phyloP scores from a whole-genome alignment of 257 asterid genomes.

The Solanum pimpinellifolium region DNA sequence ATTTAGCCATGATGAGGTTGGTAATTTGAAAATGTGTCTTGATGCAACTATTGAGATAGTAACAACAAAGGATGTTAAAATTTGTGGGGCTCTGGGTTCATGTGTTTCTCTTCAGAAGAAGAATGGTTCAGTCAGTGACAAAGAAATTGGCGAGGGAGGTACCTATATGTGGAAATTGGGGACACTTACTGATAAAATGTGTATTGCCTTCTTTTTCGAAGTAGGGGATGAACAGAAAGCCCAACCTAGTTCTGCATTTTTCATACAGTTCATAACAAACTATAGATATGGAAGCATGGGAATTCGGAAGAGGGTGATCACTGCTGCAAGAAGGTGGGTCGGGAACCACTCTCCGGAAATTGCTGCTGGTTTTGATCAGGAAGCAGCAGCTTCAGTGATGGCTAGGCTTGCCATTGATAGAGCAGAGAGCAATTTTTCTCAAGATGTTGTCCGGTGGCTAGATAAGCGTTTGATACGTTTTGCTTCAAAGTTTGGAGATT shows the following conservation, averaged over 20 bases:
- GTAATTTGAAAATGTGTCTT: conserved; percentile 60
- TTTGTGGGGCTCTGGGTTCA: conserved; percentile 90
- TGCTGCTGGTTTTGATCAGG: conserved; percentile 83
- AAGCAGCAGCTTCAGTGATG: conserved; percentile 90
- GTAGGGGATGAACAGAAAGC: conserved; percentile 49
- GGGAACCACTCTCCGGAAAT: conserved; percentile 64
- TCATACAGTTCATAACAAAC: conserved; percentile 70
- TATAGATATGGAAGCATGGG: conserved; percentile 66
- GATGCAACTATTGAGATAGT: conserved; percentile 83
- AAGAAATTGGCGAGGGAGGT: conserved; percentile 70
- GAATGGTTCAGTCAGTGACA: conserved; percentile 53
- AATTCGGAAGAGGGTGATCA: conserved; percentile 76
- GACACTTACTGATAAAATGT: conserved; percentile 56
- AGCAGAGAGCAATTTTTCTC: conserved; percentile 24
- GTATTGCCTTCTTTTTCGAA: conserved; percentile 82
- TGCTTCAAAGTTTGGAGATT: conserved; percentile 82
- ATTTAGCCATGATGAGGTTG: conserved; percentile 46
- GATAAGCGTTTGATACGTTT: conserved; percentile 59
- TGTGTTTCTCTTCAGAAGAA: conserved; percentile 49
- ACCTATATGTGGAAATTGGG: conserved; percentile 74
- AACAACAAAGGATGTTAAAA: conserved; percentile 65
- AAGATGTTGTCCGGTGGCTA: conserved; percentile 74
- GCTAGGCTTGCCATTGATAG: conserved; percentile 69
- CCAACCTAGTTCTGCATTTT: conserved; percentile 65
- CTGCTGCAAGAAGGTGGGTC: conserved; percentile 93